These are phyloP conservation scores for Madurella mycetomatis DNA, from an alignment of 2,329 filamentous ascomycete species.

Conservation along the genomic window DNA sequence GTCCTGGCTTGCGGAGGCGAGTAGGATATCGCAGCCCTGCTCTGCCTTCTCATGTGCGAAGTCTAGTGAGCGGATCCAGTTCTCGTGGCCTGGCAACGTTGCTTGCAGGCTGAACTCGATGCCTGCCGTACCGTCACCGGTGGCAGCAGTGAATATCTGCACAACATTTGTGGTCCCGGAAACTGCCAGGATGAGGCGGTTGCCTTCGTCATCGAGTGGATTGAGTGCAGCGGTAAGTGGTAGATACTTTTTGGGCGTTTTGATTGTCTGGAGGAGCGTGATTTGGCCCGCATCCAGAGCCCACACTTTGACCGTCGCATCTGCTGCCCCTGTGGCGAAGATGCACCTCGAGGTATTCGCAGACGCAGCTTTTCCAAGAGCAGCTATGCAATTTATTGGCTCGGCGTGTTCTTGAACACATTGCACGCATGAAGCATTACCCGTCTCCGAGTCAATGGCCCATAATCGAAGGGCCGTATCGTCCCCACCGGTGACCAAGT, in stretches of 20 bases:
- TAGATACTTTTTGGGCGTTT: conserved; percentile 73
- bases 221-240: conserved; percentile 72
- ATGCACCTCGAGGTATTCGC: conserved; percentile 34
- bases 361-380: conserved; percentile 28
- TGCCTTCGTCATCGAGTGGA: conserved; percentile 47
- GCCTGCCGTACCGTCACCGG: not conserved
- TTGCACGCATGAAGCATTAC: conserved; percentile 42
- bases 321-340: conserved; percentile 77
- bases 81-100: conserved; percentile 83
- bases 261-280: conserved; percentile 64
- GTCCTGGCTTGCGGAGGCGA: conserved; percentile 94
- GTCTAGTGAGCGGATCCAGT: conserved; percentile 84
- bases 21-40: conserved; percentile 62
- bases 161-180: conserved; percentile 80
- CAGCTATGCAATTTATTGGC: conserved; percentile 66
- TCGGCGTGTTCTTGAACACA: conserved; percentile 64
- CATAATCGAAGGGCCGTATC: conserved; percentile 76
- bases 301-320: conserved; percentile 72
- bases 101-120: conserved; percentile 65
- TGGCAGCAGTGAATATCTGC: conserved; percentile 64
- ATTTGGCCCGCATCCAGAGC: conserved; percentile 47
- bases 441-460: conserved; percentile 38
- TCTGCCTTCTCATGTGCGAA: conserved; percentile 62
- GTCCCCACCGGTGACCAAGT: conserved; percentile 74
- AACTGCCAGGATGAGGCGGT: conserved; percentile 67